A percentile compares a stretch with the other conserved stretches of the same genome.
These are phyloP conservation scores for Komagataea norvegica DNA, from an alignment of 1,139 yeast genomes.

Conservation along the genomic window DNA sequence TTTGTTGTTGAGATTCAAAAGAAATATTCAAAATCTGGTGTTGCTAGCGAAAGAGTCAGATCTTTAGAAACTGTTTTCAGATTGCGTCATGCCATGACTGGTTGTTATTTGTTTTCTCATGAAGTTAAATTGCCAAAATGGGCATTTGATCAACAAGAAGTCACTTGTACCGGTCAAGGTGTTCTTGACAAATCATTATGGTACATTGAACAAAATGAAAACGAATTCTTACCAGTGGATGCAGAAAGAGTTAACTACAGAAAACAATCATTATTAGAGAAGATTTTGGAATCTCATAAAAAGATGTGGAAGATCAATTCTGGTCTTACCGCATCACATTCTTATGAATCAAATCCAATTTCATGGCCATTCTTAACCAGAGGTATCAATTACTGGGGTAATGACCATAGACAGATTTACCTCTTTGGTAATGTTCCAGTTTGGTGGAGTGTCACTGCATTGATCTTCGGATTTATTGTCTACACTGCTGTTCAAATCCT, in stretches of 20 bases:
- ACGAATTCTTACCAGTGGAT: constrained; percentile 39
- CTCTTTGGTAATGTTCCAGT: constrained; percentile 84
- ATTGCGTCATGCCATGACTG: constrained; percentile 84
- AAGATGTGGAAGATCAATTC: constrained; percentile 91
- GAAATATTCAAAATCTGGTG: constrained; percentile 49
- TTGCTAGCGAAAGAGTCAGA: constrained; percentile 57
- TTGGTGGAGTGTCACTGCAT: constrained; percentile 81
- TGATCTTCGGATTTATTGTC: constrained; percentile 49
- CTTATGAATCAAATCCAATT: constrained; percentile 81
- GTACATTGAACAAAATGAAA: constrained; percentile 80
- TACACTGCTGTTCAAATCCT: constrained; percentile 53
- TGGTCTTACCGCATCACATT: constrained; percentile 79
- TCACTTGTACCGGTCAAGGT: constrained; percentile 85
- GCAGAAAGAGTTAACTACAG: constrained; percentile 61
- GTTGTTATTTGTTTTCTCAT: constrained; percentile 85
- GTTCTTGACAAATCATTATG: constrained; percentile 69
- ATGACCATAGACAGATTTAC: constrained; percentile 72
- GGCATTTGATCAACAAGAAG: constrained; percentile 98
- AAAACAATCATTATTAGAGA: constrained; percentile 57
- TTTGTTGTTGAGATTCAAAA: constrained; percentile 84
- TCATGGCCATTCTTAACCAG: constrained; percentile 87
- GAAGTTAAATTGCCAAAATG: constrained; percentile 84
- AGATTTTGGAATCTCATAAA: constrained; percentile 72
- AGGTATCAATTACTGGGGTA: constrained; percentile 94
- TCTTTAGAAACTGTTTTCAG: constrained; percentile 84